Percentiles rank a stretch among this genome's conserved stretches.
Evolutionary conservation across 345 rosid genomes (phyloP).

Genomic region (Boechera stricta): DNA sequence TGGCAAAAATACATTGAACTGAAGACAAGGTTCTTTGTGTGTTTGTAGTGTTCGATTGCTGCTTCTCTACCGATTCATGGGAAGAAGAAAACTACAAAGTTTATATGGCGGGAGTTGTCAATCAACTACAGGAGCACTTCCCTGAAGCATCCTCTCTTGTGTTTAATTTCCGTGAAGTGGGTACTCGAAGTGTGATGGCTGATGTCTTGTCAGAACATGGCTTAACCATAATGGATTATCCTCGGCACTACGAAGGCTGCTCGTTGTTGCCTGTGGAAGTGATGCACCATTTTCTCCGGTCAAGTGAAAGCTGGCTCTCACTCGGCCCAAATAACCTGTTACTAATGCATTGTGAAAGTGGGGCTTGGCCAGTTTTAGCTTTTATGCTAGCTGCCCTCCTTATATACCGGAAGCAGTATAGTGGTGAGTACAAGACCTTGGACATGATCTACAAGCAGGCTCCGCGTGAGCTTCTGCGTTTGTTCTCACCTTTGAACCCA

Average conservation of each 20-base stretch:
- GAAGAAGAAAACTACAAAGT: conserved; percentile 66
- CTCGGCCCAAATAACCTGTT: conserved; percentile 78
- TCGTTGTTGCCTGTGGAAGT: conserved; percentile 82
- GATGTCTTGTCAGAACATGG: conserved; percentile 68
- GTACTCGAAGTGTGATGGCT: conserved; percentile 60
- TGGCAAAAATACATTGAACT: conserved; percentile 15
- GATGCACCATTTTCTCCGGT: conserved; percentile 88
- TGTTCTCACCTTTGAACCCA: conserved; percentile 82
- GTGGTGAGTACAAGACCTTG: conserved; percentile 83
- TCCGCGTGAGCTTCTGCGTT: conserved; percentile 82
- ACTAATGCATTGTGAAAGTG: conserved; percentile 88
- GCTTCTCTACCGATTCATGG: conserved; percentile 76
- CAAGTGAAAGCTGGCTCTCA: conserved; percentile 95
- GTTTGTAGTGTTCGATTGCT: conserved; percentile 83
- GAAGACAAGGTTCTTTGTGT: conserved; percentile 18
- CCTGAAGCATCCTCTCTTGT: conserved; percentile 82
- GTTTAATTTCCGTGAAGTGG: conserved; percentile 89
- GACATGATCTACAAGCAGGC: conserved; percentile 95
- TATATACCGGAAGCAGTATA: conserved; percentile 81
- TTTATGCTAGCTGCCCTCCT: conserved; percentile 84
- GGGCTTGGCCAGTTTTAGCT: conserved; percentile 91
- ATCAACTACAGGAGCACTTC: conserved; percentile 72
- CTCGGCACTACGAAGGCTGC: conserved; percentile 92
- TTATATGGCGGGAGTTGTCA: conserved; percentile 68
- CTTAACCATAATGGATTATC: conserved; percentile 96